These are phyloP conservation scores for Hypomontagnella submonticulosa DNA, from an alignment of 495 filamentous ascomycete species.

Conservation along the genomic window DNA sequence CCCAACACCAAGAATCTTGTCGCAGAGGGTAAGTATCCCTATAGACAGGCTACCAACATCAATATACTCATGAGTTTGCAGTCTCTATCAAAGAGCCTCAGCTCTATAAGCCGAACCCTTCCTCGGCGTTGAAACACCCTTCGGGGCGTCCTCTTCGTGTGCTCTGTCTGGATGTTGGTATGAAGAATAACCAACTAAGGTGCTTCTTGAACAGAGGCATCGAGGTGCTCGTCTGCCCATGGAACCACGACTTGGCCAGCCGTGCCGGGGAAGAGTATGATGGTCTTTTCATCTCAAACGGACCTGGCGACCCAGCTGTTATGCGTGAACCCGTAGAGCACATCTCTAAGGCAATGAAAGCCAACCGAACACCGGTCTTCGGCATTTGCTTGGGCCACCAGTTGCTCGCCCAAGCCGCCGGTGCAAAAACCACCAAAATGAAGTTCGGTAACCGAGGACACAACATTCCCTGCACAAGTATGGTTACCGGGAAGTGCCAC, in stretches of 20 bases:
- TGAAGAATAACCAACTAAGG: constrained; percentile 97
- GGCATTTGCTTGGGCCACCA: constrained; percentile 98
- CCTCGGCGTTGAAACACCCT: constrained; percentile 77
- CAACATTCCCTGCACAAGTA: constrained; percentile 97
- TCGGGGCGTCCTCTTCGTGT: constrained; percentile 87
- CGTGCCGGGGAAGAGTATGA: constrained; percentile 85
- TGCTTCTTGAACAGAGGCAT: constrained; percentile 92
- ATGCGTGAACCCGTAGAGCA: constrained; percentile 79
- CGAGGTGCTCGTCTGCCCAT: constrained; percentile 93
- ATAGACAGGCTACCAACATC: constrained; percentile 6
- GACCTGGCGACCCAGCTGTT: constrained; percentile 92
- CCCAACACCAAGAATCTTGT: constrained; percentile 94
- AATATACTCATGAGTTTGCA: constrained; percentile 56
- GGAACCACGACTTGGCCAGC: constrained; percentile 88
- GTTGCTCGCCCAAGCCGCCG: constrained; percentile 88
- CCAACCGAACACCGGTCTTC: constrained; percentile 86
- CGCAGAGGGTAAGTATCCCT: constrained; percentile 78
- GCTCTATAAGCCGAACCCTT: constrained; percentile 77
- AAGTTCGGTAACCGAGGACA: constrained; percentile 99
- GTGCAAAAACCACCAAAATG: constrained; percentile 91
- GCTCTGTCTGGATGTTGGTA: constrained; percentile 92
- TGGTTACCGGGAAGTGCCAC: constrained; percentile 93
- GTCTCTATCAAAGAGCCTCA: constrained; percentile 87
- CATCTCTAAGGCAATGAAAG: constrained; percentile 74
- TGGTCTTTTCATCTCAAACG: constrained; percentile 97